Evolutionary conservation across 2,329 filamentous ascomycete species (phyloP).

Genomic region (Sporothrix phasma): DNA sequence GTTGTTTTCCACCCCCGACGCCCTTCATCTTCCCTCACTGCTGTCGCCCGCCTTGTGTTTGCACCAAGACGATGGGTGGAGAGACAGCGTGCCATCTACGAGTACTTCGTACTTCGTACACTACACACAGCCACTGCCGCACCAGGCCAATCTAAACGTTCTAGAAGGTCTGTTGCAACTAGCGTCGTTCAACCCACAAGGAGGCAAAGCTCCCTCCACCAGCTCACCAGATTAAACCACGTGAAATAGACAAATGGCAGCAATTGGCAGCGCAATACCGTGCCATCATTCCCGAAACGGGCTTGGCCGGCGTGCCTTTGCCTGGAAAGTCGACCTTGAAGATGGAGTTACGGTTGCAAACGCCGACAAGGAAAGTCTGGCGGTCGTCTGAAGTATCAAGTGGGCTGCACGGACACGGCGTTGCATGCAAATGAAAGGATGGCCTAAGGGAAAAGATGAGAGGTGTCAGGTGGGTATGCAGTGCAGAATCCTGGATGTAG

Average conservation of each 20-base stretch:
- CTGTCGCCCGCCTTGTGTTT: neutral
- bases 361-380: neutral
- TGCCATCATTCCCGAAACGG: neutral
- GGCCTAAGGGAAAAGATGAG: neutral
- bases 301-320: neutral
- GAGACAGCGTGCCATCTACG: neutral
- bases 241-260: neutral
- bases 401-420: neutral
- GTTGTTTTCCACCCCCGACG: neutral
- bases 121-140: conserved; percentile 5
- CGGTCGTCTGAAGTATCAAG: neutral
- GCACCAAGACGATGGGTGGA: neutral
- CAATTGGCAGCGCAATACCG: neutral
- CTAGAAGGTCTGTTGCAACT: neutral
- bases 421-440: neutral
- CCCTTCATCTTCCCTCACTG: neutral
- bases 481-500: neutral
- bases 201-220: neutral
- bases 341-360: neutral
- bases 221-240: neutral
- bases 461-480: too few species aligned
- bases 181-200: neutral
- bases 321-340: neutral
- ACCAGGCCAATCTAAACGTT: neutral
- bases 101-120: too few species aligned